phyloP scores from a whole-genome alignment of 1,284 basidiomycete genomes.

The Baeospora myosura region DNA sequence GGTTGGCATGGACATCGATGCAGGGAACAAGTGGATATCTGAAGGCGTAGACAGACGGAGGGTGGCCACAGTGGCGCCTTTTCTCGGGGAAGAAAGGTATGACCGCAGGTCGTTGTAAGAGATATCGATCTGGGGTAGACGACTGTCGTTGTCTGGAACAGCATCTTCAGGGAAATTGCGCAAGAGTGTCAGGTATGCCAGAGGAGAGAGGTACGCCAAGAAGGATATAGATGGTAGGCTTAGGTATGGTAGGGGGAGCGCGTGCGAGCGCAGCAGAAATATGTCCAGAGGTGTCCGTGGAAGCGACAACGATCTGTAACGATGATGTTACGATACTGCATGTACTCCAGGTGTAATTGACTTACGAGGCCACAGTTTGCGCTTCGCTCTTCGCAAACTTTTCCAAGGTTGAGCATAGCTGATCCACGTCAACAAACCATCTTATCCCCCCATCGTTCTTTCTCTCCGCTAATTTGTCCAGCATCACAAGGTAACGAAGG shows the following conservation, averaged over 20 bases:
- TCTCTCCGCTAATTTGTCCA: slow-evolving; percentile 54
- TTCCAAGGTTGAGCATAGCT: slow-evolving; percentile 42
- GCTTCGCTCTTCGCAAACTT: slow-evolving; percentile 48
- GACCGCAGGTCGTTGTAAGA: slow-evolving; percentile 40
- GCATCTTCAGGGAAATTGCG: slow-evolving; percentile 26
- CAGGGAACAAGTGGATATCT: slow-evolving; percentile 29
- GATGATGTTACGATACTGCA: background rate
- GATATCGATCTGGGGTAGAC: slow-evolving; percentile 44
- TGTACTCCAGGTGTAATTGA: slow-evolving; percentile 12
- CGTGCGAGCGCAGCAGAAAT: slow-evolving; percentile 54
- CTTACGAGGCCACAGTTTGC: slow-evolving; percentile 44
- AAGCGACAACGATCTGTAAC: slow-evolving; percentile 29
- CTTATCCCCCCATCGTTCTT: slow-evolving; percentile 58
- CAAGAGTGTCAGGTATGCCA: slow-evolving; percentile 56
- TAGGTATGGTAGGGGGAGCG: slow-evolving; percentile 63
- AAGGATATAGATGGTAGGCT: slow-evolving; percentile 62
- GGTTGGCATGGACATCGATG: slow-evolving; percentile 36
- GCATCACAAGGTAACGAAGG: slow-evolving; percentile 61
- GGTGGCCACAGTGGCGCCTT: slow-evolving; percentile 51
- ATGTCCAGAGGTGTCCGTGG: slow-evolving; percentile 53
- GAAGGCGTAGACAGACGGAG: slow-evolving; percentile 41
- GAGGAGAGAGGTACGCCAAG: slow-evolving; percentile 59
- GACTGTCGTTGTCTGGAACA: slow-evolving; percentile 15
- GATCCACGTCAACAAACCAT: slow-evolving; percentile 66
- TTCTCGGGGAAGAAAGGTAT: slow-evolving; percentile 30